A percentile compares a stretch with the other conserved stretches of the same genome.
Evolutionary conservation across 176 grass and related monocot species (phyloP).

Genomic region (Echinochloa phyllopogon): DNA sequence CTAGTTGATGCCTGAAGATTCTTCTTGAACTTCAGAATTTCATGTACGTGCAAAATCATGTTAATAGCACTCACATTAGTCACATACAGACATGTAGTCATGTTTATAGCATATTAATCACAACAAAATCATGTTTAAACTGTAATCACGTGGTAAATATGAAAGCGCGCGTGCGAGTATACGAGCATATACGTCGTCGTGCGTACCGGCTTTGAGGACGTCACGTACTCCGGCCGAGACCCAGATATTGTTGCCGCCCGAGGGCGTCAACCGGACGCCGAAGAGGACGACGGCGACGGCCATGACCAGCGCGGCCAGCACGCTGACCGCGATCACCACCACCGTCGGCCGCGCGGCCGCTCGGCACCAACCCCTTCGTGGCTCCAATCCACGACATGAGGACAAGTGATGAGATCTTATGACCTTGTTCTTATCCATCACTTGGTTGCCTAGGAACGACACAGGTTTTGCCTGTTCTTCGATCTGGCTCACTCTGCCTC

Average conservation of each 20-base stretch:
- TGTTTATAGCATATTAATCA: too few species aligned
- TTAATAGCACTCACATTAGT: too few species aligned
- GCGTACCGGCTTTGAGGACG: conserved; percentile 21
- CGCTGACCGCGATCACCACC: background rate
- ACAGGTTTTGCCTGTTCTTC: too few species aligned
- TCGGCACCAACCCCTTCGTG: background rate
- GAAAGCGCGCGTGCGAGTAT: background rate
- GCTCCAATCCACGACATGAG: background rate
- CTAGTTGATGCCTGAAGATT: background rate
- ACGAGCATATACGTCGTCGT: background rate
- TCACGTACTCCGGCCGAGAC: conserved; percentile 9
- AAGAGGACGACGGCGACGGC: conserved; percentile 20
- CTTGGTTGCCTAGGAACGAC: background rate
- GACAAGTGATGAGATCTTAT: background rate
- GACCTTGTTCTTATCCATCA: background rate
- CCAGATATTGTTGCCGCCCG: background rate
- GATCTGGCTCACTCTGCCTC: background rate
- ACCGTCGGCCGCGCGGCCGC: background rate
- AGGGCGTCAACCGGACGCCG: conserved; percentile 11
- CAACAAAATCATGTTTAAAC: too few species aligned
- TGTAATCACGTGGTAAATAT: background rate
- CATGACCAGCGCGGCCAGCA: conserved; percentile 15
- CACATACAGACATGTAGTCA: too few species aligned
- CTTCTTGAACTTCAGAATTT: background rate
- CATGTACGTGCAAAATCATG: too few species aligned